Percentiles rank a stretch among this genome's conserved stretches.
These are phyloP conservation scores for Astrephomene gubernaculifera DNA, from an alignment of 139 green algal species.

Conservation along the genomic window DNA sequence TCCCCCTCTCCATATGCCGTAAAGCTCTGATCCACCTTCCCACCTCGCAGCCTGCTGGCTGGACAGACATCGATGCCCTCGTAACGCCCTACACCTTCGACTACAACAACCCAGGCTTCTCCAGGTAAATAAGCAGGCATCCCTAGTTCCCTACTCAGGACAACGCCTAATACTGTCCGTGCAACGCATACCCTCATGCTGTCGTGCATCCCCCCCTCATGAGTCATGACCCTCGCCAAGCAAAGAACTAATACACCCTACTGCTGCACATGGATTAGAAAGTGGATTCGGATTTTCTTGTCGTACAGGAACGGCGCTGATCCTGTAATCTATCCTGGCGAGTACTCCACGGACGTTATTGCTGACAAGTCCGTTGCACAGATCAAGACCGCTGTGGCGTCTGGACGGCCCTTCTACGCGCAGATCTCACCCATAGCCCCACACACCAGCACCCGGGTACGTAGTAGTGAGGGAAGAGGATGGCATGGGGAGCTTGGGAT, in stretches of 20 bases:
- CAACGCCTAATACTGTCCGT: too few species aligned
- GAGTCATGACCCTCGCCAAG: too few species aligned
- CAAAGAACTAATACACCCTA: too few species aligned
- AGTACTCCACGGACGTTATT: constrained; percentile 44
- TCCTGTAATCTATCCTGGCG: constrained; percentile 13
- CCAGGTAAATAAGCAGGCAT: constrained; percentile 28
- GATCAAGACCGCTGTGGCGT: constrained; percentile 11
- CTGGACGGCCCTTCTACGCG: constrained; percentile 43
- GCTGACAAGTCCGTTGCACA: constrained; percentile 37
- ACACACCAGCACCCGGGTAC: constrained; percentile 38
- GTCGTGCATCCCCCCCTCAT: too few species aligned
- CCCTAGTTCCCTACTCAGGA: too few species aligned
- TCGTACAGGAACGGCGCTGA: constrained; percentile 30
- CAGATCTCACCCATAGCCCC: constrained; percentile 41
- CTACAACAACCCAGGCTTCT: constrained; percentile 38
- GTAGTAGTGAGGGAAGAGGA: too few species aligned
- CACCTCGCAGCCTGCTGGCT: constrained; percentile 6
- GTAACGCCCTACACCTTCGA: constrained; percentile 37
- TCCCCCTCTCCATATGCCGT: neutral
- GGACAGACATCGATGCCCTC: constrained; percentile 40
- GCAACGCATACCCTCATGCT: too few species aligned
- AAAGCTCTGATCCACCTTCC: too few species aligned
- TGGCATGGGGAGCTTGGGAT: too few species aligned
- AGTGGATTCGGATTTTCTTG: too few species aligned
- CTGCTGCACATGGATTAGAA: too few species aligned